Evolutionary conservation across 2,329 filamentous ascomycete species (phyloP), one percentile per base, ranked within the genome.

Genomic region (Geoglossum cookeanum): DNA sequence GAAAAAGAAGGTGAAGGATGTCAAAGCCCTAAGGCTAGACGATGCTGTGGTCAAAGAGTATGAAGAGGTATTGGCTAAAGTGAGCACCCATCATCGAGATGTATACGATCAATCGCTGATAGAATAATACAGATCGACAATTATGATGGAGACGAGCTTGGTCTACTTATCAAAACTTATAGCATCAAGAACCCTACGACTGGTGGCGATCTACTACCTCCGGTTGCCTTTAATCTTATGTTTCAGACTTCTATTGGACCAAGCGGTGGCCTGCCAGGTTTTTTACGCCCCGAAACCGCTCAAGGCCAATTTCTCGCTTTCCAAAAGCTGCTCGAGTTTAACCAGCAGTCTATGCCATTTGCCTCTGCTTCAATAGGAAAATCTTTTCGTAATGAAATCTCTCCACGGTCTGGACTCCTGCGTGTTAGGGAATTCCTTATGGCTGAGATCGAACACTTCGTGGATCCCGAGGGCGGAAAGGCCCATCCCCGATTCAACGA

Each of bases 301-400:
- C 92, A 98, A 76, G 92, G 92, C 62, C 92, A 98, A 73, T 98
- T 98, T 73, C 75, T 97, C 62, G 96, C 94, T 73, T 98, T 98
- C 70, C 81, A 85, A 64, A 96, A 96, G 75, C 81, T 98, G 52
- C 83, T 97, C 59, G 91, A 96, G 63, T 97, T 90, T 76, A 97
- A 96, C 75, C 87, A 94, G 71, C 81, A 88, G 66, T 78, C 83
- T 64, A 95, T 98, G 86, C 92, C 92, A 30, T 97, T 98, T 67
- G 92, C 92, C 13, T 97, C 91, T 55, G 92, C 92, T 52, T 94
- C 87, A 44, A 94, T 98, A 68, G 92, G 92, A 71, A 95, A 95
- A 73, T 96, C 91, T 1, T 97, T 95, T 79, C 83, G 92, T 65
- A 98, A 98, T 69, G 92, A 98, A 68, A 96, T 98, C 64, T 96